Percentiles rank a stretch among this genome's conserved stretches.
Evolutionary conservation across 2,329 filamentous ascomycete species (phyloP).

Genomic region (Trichoderma arundinaceum): DNA sequence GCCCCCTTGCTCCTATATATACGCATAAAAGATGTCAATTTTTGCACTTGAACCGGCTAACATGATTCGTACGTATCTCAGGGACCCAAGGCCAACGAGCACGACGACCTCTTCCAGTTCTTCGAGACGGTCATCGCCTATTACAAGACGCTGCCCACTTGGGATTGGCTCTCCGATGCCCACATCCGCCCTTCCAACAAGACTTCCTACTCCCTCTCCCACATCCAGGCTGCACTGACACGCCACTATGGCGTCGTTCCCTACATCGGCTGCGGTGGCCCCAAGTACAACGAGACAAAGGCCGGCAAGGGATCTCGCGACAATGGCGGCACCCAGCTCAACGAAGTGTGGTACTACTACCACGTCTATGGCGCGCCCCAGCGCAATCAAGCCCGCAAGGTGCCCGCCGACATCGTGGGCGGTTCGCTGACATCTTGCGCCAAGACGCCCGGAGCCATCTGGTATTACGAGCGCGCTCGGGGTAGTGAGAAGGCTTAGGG

Average conservation of each 20-base stretch:
- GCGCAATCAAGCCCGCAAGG: conserved; percentile 52
- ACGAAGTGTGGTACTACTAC: conserved; percentile 71
- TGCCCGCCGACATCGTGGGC: conserved; percentile 53
- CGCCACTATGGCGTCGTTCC: conserved; percentile 59
- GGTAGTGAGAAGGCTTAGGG: conserved; percentile 38
- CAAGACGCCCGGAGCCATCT: conserved; percentile 56
- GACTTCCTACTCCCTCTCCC: conserved; percentile 59
- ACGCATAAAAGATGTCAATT: too few relatives aligned
- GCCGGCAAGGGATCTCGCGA: conserved; percentile 61
- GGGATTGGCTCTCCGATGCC: conserved; percentile 60
- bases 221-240: conserved; percentile 58
- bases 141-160: conserved; percentile 65
- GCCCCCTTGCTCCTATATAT: not conserved
- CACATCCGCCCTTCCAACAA: conserved; percentile 63
- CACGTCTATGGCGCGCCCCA: conserved; percentile 65
- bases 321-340: conserved; percentile 61
- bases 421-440: conserved; percentile 61
- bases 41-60: too few relatives aligned
- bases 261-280: conserved; percentile 66
- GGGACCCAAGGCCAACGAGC: conserved; percentile 59
- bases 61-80: conserved; percentile 8
- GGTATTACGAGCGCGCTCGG: conserved; percentile 58
- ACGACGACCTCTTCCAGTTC: conserved; percentile 67
- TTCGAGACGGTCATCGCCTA: conserved; percentile 65
- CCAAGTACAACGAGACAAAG: conserved; percentile 64